Base-by-base conservation (phyloP, 768 basidiomycete species). In the Nevesoporus exiguus region DNA sequence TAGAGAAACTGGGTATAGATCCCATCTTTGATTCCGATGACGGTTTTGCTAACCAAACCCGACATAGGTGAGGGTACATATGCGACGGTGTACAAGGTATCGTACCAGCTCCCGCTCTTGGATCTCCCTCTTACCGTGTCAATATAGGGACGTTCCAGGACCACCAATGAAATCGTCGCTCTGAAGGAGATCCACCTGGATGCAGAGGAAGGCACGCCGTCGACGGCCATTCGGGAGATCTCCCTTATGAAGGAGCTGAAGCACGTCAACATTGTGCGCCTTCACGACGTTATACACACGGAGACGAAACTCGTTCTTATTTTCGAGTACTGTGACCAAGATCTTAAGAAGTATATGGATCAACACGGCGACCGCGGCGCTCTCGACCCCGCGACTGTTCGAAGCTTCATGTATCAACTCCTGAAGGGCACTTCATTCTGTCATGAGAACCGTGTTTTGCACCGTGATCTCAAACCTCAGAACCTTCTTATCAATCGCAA, bases 311-410 rank as follows among this genome's bases (percentile, higher is more conserved):
- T 99, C 46, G 90, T 98, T 58, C 88, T 99, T 54, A 95, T 99
- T 61, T 99, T 98, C 72, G 97, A 99, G 74, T 98, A 84, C 69
- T 97, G 94, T 72, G 97, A 99, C 65, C 92, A 95, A 72, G 97
- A 99, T 74, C 80, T 99, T 43, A 99, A 99, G 73, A 94, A 93
- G 69, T 98, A 98, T 72, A 99, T 99, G 97, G 97, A 99, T 71
- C 88, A 91, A 33, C 88, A 97, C 63, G 97, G 97, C 51, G 94
- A 98, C 60, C 84, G 95, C 41, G 94, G 97, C 50, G 94, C 96
- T 5, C 80, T 99, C 40, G 93, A 97, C 58, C 85, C 90, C 17
- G 79, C 80, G 42, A 93, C 91, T 4, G 78, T 98, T 56, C 86
- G 92, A 53, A 94, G 91, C 67, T 99, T 99, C 74, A 97, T 98